Evolutionary conservation across 1,284 basidiomycete species (phyloP).

Genomic region (Filobasidium uniguttulatum): DNA sequence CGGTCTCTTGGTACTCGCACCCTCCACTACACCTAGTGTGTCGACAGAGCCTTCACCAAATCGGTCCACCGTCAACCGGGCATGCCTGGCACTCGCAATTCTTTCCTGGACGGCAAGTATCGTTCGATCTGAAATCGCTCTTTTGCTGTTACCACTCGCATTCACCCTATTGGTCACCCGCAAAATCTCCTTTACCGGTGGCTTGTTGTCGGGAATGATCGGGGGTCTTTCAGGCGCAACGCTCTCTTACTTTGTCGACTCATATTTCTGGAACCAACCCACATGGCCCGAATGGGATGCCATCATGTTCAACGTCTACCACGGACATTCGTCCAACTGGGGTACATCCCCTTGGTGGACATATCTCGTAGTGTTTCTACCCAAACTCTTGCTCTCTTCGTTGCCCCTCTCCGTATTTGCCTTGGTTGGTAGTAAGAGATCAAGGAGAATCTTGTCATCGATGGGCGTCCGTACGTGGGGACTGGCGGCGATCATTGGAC

Average conservation of each 20-base stretch:
- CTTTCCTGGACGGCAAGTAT: conserved; percentile 59
- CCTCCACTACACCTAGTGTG: neutral
- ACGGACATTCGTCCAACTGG: conserved; percentile 82
- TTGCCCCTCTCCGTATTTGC: conserved; percentile 49
- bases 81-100: conserved; percentile 29
- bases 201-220: conserved; percentile 44
- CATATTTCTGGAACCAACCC: conserved; percentile 66
- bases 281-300: conserved; percentile 80
- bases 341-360: conserved; percentile 62
- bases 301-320: conserved; percentile 71
- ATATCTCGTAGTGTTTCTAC: conserved; percentile 60
- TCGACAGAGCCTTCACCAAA: neutral
- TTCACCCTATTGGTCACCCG: conserved; percentile 46
- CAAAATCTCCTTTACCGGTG: conserved; percentile 38
- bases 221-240: conserved; percentile 44
- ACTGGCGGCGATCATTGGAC: conserved; percentile 40
- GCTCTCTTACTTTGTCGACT: conserved; percentile 55
- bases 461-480: conserved; percentile 6
- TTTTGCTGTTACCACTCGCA: conserved; percentile 51
- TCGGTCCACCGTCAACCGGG: neutral
- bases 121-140: conserved; percentile 65
- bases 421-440: conserved; percentile 31
- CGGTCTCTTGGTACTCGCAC: neutral
- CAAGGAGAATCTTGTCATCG: neutral
- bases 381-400: conserved; percentile 60